phyloP scores from a whole-genome alignment of 257 asterid genomes.

The Phtheirospermum japonicum region DNA sequence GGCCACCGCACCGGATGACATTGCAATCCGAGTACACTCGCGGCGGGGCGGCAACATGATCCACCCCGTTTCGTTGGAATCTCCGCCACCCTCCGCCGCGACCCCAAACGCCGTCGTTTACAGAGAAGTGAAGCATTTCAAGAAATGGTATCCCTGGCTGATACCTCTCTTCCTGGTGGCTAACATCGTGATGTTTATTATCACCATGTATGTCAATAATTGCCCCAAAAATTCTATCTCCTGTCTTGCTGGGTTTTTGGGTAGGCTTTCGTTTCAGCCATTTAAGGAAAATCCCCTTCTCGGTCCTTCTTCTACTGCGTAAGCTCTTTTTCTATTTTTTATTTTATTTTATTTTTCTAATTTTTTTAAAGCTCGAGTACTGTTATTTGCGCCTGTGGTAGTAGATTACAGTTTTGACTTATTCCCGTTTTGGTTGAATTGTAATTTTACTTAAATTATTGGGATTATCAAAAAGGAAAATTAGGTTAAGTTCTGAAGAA shows the following conservation, averaged over 20 bases:
- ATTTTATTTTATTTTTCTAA: neutral
- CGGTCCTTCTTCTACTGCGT: constrained; percentile 90
- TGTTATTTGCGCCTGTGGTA: neutral
- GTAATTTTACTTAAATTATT: neutral
- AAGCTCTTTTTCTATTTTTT: constrained; percentile 28
- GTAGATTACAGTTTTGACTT: no score
- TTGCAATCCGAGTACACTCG: constrained; percentile 46
- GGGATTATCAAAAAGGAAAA: neutral
- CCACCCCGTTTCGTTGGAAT: constrained; percentile 51
- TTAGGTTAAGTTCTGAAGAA: neutral
- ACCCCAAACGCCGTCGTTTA: constrained; percentile 30
- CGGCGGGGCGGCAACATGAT: constrained; percentile 57
- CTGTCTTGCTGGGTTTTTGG: constrained; percentile 59
- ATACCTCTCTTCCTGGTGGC: constrained; percentile 63
- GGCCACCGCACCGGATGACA: constrained; percentile 43
- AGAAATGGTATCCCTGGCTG: constrained; percentile 78
- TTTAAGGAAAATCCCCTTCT: constrained; percentile 84
- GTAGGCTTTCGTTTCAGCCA: constrained; percentile 89
- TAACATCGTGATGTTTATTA: constrained; percentile 54
- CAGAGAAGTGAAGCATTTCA: constrained; percentile 67
- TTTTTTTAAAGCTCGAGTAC: neutral
- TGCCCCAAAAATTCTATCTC: constrained; percentile 68
- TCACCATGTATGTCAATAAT: constrained; percentile 71
- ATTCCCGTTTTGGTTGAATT: neutral
- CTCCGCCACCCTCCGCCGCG: constrained; percentile 34